Percentiles rank a stretch among this genome's conserved stretches.
Evolutionary conservation across 2,329 filamentous ascomycete genomes (phyloP).

Genomic region (Aspergillus cejpii): DNA sequence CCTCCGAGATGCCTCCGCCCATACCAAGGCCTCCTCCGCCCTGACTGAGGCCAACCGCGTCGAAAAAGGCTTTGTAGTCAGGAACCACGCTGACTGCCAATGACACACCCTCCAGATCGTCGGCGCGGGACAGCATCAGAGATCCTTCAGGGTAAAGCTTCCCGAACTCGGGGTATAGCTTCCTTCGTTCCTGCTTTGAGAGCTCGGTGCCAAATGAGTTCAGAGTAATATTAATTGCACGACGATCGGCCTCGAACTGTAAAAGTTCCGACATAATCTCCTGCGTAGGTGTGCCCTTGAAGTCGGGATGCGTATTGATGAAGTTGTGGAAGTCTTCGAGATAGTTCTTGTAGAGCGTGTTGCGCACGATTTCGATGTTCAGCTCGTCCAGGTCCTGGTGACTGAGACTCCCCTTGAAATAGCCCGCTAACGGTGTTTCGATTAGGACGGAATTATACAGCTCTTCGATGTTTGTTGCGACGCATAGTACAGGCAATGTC

Average conservation of each 20-base stretch:
- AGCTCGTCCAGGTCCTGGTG: conserved; percentile 97
- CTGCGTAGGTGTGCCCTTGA: conserved; percentile 78
- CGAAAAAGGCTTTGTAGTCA: conserved; percentile 95
- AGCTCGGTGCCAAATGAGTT: conserved; percentile 98
- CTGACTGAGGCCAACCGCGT: conserved; percentile 74
- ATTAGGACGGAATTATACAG: conserved; percentile 97
- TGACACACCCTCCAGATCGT: conserved; percentile 88
- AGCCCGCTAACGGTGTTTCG: conserved; percentile 89
- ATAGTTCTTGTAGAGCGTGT: conserved; percentile 99
- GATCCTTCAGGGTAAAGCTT: conserved; percentile 89
- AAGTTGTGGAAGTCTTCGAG: conserved; percentile 96
- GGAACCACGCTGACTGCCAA: conserved; percentile 86
- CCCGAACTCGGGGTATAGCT: conserved; percentile 90
- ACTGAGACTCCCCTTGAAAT: conserved; percentile 94
- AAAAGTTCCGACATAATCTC: conserved; percentile 95
- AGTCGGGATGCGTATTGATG: conserved; percentile 80
- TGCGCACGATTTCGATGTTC: conserved; percentile 98
- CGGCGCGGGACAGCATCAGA: conserved; percentile 86
- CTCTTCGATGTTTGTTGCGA: conserved; percentile 97
- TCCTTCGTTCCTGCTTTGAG: conserved; percentile 86
- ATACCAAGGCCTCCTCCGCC: conserved; percentile 67
- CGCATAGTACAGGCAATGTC: conserved; percentile 95
- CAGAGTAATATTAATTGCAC: conserved; percentile 97
- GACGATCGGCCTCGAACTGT: conserved; percentile 91
- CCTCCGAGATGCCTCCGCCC: conserved; percentile 71